A percentile compares a stretch with the other conserved stretches of the same genome.
phyloP scores from a whole-genome alignment of 2,329 filamentous ascomycete species.

The Cladophialophora chaetospira region DNA sequence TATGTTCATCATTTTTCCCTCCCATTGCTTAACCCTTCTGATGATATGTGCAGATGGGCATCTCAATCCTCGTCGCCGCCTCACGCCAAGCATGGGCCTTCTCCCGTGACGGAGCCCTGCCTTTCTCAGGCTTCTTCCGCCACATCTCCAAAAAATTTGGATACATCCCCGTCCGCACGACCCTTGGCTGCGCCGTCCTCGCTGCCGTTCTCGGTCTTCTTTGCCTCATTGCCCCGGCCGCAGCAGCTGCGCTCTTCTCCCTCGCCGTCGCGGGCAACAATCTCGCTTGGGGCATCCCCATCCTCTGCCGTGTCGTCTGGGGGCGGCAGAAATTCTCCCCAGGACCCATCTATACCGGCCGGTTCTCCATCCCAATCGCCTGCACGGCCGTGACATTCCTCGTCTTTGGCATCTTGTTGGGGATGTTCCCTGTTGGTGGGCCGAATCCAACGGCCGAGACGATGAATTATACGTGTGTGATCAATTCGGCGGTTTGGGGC shows the following conservation, averaged over 20 bases:
- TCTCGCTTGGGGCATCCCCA: conserved; percentile 61
- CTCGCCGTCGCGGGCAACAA: conserved; percentile 63
- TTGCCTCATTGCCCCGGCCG: conserved; percentile 59
- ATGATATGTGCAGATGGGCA: conserved; percentile 21
- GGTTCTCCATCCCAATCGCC: conserved; percentile 55
- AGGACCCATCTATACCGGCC: conserved; percentile 62
- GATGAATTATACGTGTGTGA: conserved; percentile 67
- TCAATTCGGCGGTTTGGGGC: conserved; percentile 62
- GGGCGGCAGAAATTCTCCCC: conserved; percentile 59
- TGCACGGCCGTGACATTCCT: conserved; percentile 58
- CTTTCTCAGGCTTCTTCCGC: conserved; percentile 61
- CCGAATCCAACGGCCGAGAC: conserved; percentile 53
- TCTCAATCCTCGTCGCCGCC: conserved; percentile 54
- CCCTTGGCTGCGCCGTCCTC: conserved; percentile 57
- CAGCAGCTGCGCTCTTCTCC: conserved; percentile 62
- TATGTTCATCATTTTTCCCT: conserved; percentile 44
- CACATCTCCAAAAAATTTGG: conserved; percentile 57
- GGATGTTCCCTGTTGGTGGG: conserved; percentile 61
- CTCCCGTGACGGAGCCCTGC: conserved; percentile 62
- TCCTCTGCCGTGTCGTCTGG: conserved; percentile 61
- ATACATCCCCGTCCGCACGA: conserved; percentile 59
- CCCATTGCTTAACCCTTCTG: not conserved
- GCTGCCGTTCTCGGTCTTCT: conserved; percentile 59
- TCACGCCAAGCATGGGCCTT: conserved; percentile 66
- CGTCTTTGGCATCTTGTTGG: conserved; percentile 57